These are phyloP conservation scores for Entomortierella beljakovae DNA, from an alignment of 192 early-diverging fungal species.

Conservation along the genomic window DNA sequence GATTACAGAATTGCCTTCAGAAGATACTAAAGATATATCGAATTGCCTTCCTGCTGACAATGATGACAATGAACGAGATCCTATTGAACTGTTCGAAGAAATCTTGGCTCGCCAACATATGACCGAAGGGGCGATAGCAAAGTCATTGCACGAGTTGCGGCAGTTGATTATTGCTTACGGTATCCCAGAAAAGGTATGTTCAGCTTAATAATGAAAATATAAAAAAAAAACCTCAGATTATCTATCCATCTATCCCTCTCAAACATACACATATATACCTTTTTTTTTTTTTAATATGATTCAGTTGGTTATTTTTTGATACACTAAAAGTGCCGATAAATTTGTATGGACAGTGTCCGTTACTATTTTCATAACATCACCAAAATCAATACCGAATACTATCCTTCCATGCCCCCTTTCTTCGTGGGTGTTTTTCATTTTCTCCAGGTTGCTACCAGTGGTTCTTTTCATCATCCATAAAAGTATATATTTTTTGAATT, in stretches of 20 bases:
- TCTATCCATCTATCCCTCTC: neutral
- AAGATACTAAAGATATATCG: neutral
- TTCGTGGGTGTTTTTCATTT: no score
- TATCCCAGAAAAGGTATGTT: slow-evolving; percentile 63
- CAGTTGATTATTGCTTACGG: slow-evolving; percentile 69
- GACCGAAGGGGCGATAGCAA: slow-evolving; percentile 67
- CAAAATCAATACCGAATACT: no score
- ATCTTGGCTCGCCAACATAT: slow-evolving; percentile 63
- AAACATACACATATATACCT: no score
- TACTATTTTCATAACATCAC: no score
- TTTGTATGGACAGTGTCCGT: no score
- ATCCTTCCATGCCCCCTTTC: no score
- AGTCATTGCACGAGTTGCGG: slow-evolving; percentile 65
- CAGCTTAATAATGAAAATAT: neutral
- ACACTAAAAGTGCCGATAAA: no score
- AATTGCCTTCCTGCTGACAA: neutral
- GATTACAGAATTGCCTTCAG: neutral
- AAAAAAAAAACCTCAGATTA: neutral
- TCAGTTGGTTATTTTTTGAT: no score
- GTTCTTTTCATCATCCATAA: no score
- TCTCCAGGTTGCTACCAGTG: no score
- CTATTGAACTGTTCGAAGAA: slow-evolving; percentile 48
- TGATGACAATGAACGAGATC: slow-evolving; percentile 17
- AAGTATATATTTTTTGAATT: no score
- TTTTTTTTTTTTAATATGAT: no score